Percentiles rank a stretch among this genome's conserved stretches.
Conservation (phyloP, 2,329 filamentous ascomycete species). For the Penicillium capsulatum region DNA sequence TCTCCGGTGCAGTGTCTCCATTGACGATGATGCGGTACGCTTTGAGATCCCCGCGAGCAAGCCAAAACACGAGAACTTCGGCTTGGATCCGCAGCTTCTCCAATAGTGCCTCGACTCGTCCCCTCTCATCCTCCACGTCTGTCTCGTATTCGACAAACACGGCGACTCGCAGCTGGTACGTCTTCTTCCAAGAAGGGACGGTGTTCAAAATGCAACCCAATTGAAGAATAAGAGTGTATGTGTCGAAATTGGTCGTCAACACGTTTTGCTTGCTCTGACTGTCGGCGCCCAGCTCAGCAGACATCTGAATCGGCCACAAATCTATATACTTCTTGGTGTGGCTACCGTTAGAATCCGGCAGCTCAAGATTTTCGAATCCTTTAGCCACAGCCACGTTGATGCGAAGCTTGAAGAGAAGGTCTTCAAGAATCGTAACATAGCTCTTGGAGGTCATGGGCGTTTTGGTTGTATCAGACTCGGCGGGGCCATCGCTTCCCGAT, state of each 20-base stretch:
- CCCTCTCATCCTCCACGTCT: conserved; percentile 74
- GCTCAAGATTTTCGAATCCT: conserved; percentile 71
- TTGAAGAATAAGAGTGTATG: conserved; percentile 81
- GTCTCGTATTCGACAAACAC: conserved; percentile 88
- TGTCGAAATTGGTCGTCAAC: conserved; percentile 85
- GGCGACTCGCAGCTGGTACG: conserved; percentile 68
- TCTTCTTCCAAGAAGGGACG: conserved; percentile 72
- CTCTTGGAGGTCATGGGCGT: conserved; percentile 64
- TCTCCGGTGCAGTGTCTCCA: conserved; percentile 52
- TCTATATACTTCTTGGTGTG: conserved; percentile 76
- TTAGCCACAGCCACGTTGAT: conserved; percentile 82
- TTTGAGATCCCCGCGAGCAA: conserved; percentile 66
- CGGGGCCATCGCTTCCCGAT: conserved; percentile 30
- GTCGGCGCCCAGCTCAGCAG: conserved; percentile 69
- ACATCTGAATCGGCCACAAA: conserved; percentile 92
- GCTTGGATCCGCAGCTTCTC: conserved; percentile 80
- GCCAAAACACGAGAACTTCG: conserved; percentile 73
- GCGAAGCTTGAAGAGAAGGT: conserved; percentile 69
- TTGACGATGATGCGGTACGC: conserved; percentile 78
- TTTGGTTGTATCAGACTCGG: conserved; percentile 65
- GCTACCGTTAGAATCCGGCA: conserved; percentile 57
- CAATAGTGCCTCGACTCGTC: conserved; percentile 66
- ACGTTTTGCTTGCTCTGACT: conserved; percentile 61
- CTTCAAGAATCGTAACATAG: conserved; percentile 79
- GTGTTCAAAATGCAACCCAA: conserved; percentile 80